phyloP scores from a whole-genome alignment of 306 rosid genomes.

The Adenanthera pavonina region DNA sequence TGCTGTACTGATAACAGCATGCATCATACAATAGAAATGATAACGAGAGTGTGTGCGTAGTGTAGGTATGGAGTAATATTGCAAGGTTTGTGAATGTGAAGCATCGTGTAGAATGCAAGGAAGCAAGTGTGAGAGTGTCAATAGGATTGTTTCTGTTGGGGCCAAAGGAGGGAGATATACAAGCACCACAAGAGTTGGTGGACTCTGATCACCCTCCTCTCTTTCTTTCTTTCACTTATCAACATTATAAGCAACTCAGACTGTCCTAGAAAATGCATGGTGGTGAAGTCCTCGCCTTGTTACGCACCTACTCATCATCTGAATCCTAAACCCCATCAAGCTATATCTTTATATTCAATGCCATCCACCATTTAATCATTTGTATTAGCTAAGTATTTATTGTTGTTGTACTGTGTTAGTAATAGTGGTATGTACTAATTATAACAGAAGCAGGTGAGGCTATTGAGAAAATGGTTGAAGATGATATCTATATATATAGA shows the following conservation, averaged over 20 bases:
- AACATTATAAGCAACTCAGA: neutral
- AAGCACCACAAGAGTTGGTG: neutral
- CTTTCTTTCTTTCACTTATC: neutral
- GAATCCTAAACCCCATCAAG: too few relatives aligned
- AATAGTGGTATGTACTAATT: too few relatives aligned
- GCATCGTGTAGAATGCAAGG: slow-evolving; percentile 3
- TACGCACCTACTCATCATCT: neutral
- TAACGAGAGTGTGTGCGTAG: too few relatives aligned
- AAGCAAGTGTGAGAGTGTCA: neutral
- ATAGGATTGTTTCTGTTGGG: neutral
- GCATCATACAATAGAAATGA: too few relatives aligned
- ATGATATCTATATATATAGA: too few relatives aligned
- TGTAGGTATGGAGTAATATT: slow-evolving; percentile 3
- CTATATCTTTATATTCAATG: too few relatives aligned
- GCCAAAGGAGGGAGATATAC: neutral
- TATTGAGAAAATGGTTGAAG: too few relatives aligned
- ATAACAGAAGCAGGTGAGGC: too few relatives aligned
- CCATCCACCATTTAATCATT: too few relatives aligned
- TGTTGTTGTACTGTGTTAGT: too few relatives aligned
- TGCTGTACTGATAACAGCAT: too few relatives aligned
- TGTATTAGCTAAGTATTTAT: too few relatives aligned
- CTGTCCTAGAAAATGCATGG: neutral
- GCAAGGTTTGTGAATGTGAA: neutral
- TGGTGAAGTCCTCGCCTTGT: neutral
- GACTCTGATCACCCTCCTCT: neutral